phyloP scores from a whole-genome alignment of 257 asterid species.

The Solanum corneliomulleri region DNA sequence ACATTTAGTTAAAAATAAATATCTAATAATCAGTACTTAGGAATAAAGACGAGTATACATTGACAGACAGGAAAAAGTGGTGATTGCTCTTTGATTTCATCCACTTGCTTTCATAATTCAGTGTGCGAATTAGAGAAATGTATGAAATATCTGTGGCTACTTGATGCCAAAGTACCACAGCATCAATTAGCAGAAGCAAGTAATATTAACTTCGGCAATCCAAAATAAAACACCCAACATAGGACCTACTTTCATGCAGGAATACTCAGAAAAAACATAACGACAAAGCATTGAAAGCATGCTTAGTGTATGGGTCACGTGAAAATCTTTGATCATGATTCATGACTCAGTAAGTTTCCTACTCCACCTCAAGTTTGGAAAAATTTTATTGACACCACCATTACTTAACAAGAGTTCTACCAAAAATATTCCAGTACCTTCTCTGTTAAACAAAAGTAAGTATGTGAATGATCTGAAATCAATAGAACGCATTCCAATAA shows the following conservation, averaged over 20 bases:
- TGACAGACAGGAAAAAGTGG: not conserved
- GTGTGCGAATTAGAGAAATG: not conserved
- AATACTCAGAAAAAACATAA: not conserved
- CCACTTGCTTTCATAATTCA: not conserved
- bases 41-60: not conserved
- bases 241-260: not conserved
- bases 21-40: not conserved
- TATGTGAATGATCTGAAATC: not conserved
- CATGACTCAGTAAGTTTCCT: not conserved
- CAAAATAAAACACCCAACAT: not conserved
- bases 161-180: not conserved
- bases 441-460: not conserved
- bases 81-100: not conserved
- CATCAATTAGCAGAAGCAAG: not conserved
- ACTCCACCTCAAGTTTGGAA: not conserved
- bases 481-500: not conserved
- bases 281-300: not conserved
- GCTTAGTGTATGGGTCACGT: not conserved
- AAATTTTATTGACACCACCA: not conserved
- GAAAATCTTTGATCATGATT: not conserved
- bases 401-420: not conserved
- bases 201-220: not conserved
- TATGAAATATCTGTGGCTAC: not conserved
- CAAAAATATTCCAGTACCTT: not conserved
- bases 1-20: not conserved